Evolutionary conservation across 139 green algal genomes (phyloP).

Genomic region (Chlorella sp.): DNA sequence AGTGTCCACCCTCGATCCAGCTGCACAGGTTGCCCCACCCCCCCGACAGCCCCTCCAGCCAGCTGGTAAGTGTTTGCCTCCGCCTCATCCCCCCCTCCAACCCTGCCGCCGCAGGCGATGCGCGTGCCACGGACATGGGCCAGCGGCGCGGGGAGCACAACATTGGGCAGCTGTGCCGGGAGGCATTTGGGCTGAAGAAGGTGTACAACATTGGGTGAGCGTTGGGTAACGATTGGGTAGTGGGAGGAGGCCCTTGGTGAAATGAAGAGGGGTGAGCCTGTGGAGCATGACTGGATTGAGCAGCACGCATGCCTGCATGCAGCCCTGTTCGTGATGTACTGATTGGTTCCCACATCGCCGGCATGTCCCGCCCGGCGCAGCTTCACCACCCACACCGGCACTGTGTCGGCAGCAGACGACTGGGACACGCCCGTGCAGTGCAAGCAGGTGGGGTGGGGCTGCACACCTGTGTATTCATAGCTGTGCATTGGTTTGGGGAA

Average conservation of each 20-base stretch:
- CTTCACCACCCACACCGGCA: slow-evolving; percentile 62
- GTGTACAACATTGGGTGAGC: slow-evolving; percentile 48
- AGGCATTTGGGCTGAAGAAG: slow-evolving; percentile 37
- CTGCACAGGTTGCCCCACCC: no score
- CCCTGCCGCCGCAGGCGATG: slow-evolving; percentile 38
- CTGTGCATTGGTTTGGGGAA: no score
- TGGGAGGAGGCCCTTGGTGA: not conserved
- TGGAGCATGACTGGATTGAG: not conserved
- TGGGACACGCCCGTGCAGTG: slow-evolving; percentile 54
- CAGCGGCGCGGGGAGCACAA: slow-evolving; percentile 61
- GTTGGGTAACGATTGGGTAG: no score
- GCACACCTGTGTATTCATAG: no score
- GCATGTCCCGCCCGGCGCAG: not conserved
- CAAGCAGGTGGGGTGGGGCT: not conserved
- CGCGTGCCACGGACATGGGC: slow-evolving; percentile 65
- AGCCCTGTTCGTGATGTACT: not conserved
- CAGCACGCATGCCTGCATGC: not conserved
- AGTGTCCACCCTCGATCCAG: no score
- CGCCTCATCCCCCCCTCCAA: no score
- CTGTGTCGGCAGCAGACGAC: slow-evolving; percentile 63
- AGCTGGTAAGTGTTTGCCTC: no score
- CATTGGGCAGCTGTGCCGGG: slow-evolving; percentile 66
- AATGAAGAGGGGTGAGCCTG: not conserved
- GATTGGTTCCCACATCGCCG: not conserved
- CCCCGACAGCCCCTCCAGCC: no score